phyloP scores from a whole-genome alignment of 2,329 filamentous ascomycete genomes.

The Fusarium udum region DNA sequence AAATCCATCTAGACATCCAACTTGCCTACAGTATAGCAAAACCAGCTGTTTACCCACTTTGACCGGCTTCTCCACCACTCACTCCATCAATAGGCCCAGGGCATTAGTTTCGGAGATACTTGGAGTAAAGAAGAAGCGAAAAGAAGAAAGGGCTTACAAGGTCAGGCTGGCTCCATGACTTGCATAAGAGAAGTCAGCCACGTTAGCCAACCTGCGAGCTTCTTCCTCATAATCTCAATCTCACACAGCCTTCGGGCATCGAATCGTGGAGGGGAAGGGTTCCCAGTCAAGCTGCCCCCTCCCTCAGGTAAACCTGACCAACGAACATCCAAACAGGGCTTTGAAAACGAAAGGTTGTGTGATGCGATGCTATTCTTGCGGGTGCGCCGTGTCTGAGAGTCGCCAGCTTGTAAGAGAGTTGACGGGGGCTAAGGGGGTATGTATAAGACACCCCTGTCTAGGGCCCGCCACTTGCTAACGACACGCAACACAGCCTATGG shows the following conservation, averaged over 20 bases:
- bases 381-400: slow-evolving; percentile 34
- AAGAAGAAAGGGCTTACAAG: neutral
- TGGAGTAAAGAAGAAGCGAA: neutral
- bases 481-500: slow-evolving; percentile 30
- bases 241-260: slow-evolving; percentile 24
- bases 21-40: slow-evolving; percentile 16
- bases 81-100: slow-evolving; percentile 2
- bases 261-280: slow-evolving; percentile 13
- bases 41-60: slow-evolving; percentile 14
- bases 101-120: neutral
- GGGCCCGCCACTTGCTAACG: slow-evolving; percentile 12
- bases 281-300: slow-evolving; percentile 22
- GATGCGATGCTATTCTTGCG: slow-evolving; percentile 5
- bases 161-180: slow-evolving; percentile 25
- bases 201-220: slow-evolving; percentile 7
- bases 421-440: slow-evolving; percentile 16
- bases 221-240: slow-evolving; percentile 11
- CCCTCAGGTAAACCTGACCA: slow-evolving; percentile 21
- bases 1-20: slow-evolving; percentile 17
- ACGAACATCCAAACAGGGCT: neutral
- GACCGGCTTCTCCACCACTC: slow-evolving; percentile 17
- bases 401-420: slow-evolving; percentile 28
- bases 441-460: slow-evolving; percentile 25
- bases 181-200: slow-evolving; percentile 33
- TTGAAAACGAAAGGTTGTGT: slow-evolving; percentile 25